A percentile compares a stretch with the other conserved stretches of the same genome.
Conservation (phyloP, 129 eudicot species). For the Flaveria trinervia region DNA sequence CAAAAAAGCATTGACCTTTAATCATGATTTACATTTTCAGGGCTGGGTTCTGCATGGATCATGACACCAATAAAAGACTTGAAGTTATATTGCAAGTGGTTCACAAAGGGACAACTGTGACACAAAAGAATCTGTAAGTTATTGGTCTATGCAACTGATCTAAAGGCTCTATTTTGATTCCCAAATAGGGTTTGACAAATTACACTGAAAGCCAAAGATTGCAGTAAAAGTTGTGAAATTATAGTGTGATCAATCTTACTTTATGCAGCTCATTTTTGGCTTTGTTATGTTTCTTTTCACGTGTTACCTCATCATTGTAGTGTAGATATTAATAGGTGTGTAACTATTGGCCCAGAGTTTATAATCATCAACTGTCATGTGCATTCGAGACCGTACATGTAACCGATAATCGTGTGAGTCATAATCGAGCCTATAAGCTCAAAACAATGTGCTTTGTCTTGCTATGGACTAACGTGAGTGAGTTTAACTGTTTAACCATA, state of each 20-base stretch:
- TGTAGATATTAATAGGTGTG: slow-evolving; percentile 23
- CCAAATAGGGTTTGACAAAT: slow-evolving; percentile 33
- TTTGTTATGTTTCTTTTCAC: slow-evolving; percentile 26
- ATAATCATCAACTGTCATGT: slow-evolving; percentile 22
- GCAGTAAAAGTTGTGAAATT: slow-evolving; percentile 30
- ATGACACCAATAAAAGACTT: slow-evolving; percentile 3
- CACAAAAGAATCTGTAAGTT: slow-evolving; percentile 31
- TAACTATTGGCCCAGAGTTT: slow-evolving; percentile 25
- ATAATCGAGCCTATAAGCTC: not conserved
- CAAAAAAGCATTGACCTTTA: slow-evolving; percentile 28
- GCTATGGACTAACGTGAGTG: not conserved
- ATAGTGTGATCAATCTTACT: not conserved
- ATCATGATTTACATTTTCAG: slow-evolving; percentile 28
- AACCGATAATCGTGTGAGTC: not conserved
- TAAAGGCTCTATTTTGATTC: slow-evolving; percentile 31
- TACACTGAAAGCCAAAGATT: slow-evolving; percentile 38
- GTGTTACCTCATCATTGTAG: slow-evolving; percentile 27
- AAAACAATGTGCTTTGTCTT: not conserved
- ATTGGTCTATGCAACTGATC: slow-evolving; percentile 22
- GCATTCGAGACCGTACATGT: not conserved
- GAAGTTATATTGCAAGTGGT: slow-evolving; percentile 29
- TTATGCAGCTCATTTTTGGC: slow-evolving; percentile 12
- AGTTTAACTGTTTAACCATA: not conserved
- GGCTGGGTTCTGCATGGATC: slow-evolving; percentile 20
- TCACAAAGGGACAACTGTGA: slow-evolving; percentile 32